Evolutionary conservation across 768 basidiomycete species (phyloP), one percentile per base, ranked within the genome.

Genomic region (Tulasnella sp.): DNA sequence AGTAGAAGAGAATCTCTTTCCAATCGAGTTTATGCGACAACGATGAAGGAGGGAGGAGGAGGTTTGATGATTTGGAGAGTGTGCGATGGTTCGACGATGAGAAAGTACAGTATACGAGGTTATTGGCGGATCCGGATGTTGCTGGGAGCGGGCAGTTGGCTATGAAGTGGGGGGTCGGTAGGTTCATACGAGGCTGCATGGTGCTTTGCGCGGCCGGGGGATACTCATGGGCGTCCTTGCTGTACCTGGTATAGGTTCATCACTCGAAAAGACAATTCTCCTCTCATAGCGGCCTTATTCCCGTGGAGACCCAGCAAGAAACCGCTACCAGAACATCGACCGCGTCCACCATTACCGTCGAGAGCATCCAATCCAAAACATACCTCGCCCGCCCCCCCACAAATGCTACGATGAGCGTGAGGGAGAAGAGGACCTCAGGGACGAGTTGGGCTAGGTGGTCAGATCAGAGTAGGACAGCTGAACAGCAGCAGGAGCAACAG

Each of bases 381-480:
- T 2, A 45, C 6, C 14, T 45, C 42, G 12, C 42, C 42, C 14
- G 14, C 42, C 42, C 12, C 3, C 14, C 42, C 2, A 14, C 42
- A 15, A 45, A 45, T 14, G 42, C 64, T 68, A 54, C 67, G 38
- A 40, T 52, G 73, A 22, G 69, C 71, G 49, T n/a, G 71, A 45
- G 42, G 14, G 6, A 85, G 84, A 58, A 81, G 83, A 29, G 81
- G 82, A 37, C 78, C 42, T 9, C 72, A 68, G 14, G 89, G 19
- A 87, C 88, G 0, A 91, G 90, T n/a, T 95, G 93, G 93, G 88
- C 88, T 45, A 87, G 89, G 45, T 94, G 94, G 94, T 96, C 92
- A 93, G 89, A 87, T 77, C 85, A 91, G 25, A 90, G 88, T 82
- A 73, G 42, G 42, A 17, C 42, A 2, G 42, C 42, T 11, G 42